Percentiles rank a stretch among this genome's conserved stretches.
Conservation (phyloP, 176 grass and related monocot genomes). For the Oryza punctata region DNA sequence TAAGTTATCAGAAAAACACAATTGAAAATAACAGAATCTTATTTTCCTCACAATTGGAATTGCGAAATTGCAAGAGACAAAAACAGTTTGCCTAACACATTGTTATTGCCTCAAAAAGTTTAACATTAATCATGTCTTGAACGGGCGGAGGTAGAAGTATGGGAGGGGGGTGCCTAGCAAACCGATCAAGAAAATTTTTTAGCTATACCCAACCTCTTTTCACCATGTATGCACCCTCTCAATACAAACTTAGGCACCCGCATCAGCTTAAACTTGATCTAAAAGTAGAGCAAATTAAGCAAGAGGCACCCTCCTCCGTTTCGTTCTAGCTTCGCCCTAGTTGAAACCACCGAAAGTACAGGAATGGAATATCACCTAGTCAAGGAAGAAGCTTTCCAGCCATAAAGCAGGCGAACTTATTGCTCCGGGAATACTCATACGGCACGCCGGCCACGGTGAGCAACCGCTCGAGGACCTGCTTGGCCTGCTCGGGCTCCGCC, state of each 20-base stretch:
- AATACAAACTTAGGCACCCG: too few species aligned
- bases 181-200: too few species aligned
- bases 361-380: constrained; percentile 14
- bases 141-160: too few species aligned
- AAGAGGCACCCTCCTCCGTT: too few species aligned
- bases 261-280: too few species aligned
- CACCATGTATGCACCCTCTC: too few species aligned
- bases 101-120: neutral
- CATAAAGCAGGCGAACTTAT: constrained; percentile 79
- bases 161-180: too few species aligned
- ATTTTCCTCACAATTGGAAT: neutral
- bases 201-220: too few species aligned
- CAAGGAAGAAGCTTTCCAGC: constrained; percentile 75
- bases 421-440: constrained; percentile 60
- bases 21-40: neutral
- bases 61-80: neutral
- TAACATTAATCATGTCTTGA: neutral
- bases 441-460: constrained; percentile 66
- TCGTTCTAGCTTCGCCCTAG: too few species aligned
- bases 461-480: constrained; percentile 59
- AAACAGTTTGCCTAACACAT: neutral
- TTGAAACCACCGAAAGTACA: neutral
- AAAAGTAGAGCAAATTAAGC: too few species aligned
- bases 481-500: constrained; percentile 58
- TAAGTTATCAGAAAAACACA: neutral